phyloP scores from a whole-genome alignment of 2,329 filamentous ascomycete species.

The Trichoderma lentiforme region DNA sequence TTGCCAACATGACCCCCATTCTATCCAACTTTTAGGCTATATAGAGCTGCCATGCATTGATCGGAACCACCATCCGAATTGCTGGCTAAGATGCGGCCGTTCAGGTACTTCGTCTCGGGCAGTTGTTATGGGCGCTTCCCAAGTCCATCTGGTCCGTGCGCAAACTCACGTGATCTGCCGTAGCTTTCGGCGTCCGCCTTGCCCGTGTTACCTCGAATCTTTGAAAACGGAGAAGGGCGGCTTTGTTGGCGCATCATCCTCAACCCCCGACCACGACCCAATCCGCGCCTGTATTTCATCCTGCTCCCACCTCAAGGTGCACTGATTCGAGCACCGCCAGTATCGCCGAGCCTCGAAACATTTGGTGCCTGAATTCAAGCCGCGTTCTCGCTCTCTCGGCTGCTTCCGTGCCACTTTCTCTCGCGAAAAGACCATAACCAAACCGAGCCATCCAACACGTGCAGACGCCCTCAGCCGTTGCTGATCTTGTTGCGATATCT shows the following conservation, averaged over 20 bases:
- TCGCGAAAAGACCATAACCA: not conserved
- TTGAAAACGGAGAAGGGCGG: constrained; percentile 18
- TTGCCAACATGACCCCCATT: not conserved
- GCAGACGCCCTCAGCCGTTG: not conserved
- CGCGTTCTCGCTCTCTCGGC: not conserved
- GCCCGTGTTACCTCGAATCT: constrained; percentile 13
- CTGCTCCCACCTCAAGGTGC: not conserved
- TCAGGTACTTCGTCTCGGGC: not conserved
- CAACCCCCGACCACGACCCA: not conserved
- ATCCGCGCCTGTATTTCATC: not conserved
- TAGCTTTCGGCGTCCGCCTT: constrained; percentile 11
- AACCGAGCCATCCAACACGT: constrained; percentile 4
- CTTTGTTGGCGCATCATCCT: constrained; percentile 18
- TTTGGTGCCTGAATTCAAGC: not conserved
- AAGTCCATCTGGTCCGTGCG: constrained; percentile 26
- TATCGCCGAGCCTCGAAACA: not conserved
- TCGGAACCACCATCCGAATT: not conserved
- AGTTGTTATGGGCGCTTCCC: not conserved
- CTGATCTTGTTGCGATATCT: not conserved
- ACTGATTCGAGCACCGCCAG: not conserved
- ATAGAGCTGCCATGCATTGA: not conserved
- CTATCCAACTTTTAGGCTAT: not conserved
- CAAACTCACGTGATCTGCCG: constrained; percentile 32
- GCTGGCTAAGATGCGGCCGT: not conserved
- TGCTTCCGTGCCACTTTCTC: not conserved